Base-by-base conservation (phyloP, 2,329 filamentous ascomycete genomes). In the Verruconis gallopava region DNA sequence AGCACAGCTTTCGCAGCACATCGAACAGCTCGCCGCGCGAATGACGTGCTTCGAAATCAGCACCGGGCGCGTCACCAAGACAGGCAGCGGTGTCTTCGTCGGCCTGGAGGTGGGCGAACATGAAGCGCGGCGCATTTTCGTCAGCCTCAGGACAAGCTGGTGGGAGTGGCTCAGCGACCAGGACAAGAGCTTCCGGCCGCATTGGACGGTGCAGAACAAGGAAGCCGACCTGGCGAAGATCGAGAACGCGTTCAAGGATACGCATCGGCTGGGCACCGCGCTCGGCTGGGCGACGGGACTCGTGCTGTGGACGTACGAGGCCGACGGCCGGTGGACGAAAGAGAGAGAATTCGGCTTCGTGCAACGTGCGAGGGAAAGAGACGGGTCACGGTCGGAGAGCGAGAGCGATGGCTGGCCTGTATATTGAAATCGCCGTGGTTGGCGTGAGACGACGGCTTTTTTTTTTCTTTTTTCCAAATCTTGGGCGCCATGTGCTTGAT, bases 151-250 rank as follows among this genome's bases (percentile, higher is more conserved):
- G 18, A 32, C 30, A 17, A 21, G 44, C 13, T 49, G 47, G 43
- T 22, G 12, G 4, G 25, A 41, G 5, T 51, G 46, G 17, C 42
- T 53, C 28, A 53, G 50, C 25, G 43, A 48, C 37, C 50, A 53
- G 35, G 50, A 53, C 41, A 38, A 44, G 22, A 40, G 38, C 11
- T 47, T 49, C 36, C 42, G 30, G 37, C 21, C 46, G 5, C 50
- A 53, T 32, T 50, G 47, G 25, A 51, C 50, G 4, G 43, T 51
- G 17, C 45, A 48, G 44, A 53, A 53, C 39, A 51, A 53, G 33
- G 50, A 47, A 13, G 40, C 44, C 12, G 45, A 49, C 33, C 34
- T 44, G 4, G 39, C 38, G 14, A 37, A 37, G 3, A 38, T 49
- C 12, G 33, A 46, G 15, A 21, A 45, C 22, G 36, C 41, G 12